Base-by-base conservation (phyloP, 2,329 filamentous ascomycete genomes). In the Gliomastix tumulicola region DNA sequence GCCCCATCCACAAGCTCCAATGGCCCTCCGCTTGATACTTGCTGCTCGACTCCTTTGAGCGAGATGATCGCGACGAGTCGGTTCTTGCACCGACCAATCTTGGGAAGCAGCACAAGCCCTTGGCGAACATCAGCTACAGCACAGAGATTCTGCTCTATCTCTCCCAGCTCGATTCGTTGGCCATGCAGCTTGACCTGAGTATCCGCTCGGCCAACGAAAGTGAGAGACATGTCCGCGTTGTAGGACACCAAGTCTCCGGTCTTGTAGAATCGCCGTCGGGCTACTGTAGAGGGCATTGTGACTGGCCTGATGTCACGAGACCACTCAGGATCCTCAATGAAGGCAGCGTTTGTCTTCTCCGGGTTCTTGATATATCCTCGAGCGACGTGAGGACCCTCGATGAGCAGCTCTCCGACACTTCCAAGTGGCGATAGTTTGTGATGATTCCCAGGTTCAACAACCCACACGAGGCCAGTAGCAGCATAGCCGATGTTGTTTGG, bases 151-250 rank as follows among this genome's bases (percentile, higher is more conserved):
- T 36, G 34, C 22, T 55, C 52, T 3, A 55, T 49, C 37, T 55
- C 53, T 4, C 46, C 49, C 2, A 72, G 57, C 50, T 71, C 78
- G 37, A 75, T 60, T 32, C 73, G 54, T 39, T 68, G 75, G 10
- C 79, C 79, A 16, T 62, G 9, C 79, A 53, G 49, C 79, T 79
- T 34, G 77, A 64, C 46, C 78, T 74, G 0, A 63, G 63, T 43
- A 79, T 74, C 74, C 42, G 73, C 74, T 8, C 75, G 60, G 15
- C 72, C 74, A 23, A 71, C 44, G 30, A 64, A 70, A 0, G 54
- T 40, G 8, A 73, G 47, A 4, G 45, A 45, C 1, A 64, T 62
- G 37, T 69, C 57, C 0, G 51, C 47, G 17, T 57, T 45, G 18
- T 68, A 67, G 23, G 46, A 53, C 1, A 55, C 68, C 15, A 73